These are phyloP conservation scores for Wickerhamiella domercqiae DNA, from an alignment of 805 yeast genomes.

Conservation along the genomic window DNA sequence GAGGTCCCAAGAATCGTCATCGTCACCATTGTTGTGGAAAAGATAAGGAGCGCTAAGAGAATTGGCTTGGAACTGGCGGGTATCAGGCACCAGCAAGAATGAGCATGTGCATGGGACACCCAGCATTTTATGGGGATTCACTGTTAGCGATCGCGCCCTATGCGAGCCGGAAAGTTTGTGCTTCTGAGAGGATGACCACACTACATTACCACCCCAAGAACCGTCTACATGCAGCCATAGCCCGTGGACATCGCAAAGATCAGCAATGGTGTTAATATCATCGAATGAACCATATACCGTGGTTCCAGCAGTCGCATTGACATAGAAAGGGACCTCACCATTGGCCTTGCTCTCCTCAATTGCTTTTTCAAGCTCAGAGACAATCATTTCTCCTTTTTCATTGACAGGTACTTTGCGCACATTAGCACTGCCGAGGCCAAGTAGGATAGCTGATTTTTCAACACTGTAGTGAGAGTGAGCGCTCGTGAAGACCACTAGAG, in stretches of 20 bases:
- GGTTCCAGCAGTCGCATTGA: conserved; percentile 79
- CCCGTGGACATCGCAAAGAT: conserved; percentile 37
- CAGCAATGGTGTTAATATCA: conserved; percentile 40
- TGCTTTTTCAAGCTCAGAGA: conserved; percentile 30
- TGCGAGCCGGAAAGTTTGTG: conserved; percentile 42
- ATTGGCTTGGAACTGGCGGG: conserved; percentile 52
- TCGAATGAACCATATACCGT: conserved; percentile 80
- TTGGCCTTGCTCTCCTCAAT: conserved; percentile 31
- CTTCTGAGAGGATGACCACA: conserved; percentile 40
- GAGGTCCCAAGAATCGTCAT: conserved; percentile 45
- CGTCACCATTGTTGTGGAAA: conserved; percentile 46
- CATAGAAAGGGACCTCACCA: conserved; percentile 60
- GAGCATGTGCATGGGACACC: conserved; percentile 66
- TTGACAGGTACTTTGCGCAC: conserved; percentile 51
- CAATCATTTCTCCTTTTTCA: conserved; percentile 41
- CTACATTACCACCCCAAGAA: conserved; percentile 80
- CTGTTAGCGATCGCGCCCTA: conserved; percentile 59
- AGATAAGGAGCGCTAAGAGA: conserved; percentile 67
- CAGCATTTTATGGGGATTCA: conserved; percentile 75
- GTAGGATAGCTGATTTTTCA: conserved; percentile 62
- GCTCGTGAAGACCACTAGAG: conserved; percentile 56
- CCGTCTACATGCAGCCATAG: conserved; percentile 79
- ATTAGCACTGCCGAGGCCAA: conserved; percentile 50
- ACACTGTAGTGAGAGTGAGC: conserved; percentile 67
- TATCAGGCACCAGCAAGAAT: conserved; percentile 58